These are phyloP conservation scores for Coemansia sp. DNA, from an alignment of 192 early-diverging fungal species.

Conservation along the genomic window DNA sequence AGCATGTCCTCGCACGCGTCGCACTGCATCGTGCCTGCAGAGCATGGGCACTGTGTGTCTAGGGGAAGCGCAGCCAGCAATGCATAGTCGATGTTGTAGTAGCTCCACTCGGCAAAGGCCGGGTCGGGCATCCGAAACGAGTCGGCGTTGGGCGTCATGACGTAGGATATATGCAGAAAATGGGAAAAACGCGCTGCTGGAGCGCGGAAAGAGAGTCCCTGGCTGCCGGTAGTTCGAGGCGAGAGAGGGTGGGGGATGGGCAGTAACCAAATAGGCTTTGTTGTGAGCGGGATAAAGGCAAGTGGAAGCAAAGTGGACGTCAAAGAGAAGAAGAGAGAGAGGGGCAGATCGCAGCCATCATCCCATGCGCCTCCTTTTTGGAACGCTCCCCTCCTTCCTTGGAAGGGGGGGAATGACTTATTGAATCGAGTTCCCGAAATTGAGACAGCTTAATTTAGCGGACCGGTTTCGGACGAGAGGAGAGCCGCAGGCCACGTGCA, in stretches of 20 bases:
- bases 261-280: not conserved
- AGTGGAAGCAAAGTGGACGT: not conserved
- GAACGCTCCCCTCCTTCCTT: not conserved
- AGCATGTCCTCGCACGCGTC: constrained; percentile 19
- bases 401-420: not conserved
- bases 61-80: constrained; percentile 17
- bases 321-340: not conserved
- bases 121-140: constrained; percentile 28
- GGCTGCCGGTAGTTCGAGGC: too few species aligned
- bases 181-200: not conserved
- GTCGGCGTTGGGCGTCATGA: constrained; percentile 3
- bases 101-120: constrained; percentile 45
- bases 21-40: constrained; percentile 2
- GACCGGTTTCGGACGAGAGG: not conserved
- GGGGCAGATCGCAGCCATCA: constrained; percentile 3
- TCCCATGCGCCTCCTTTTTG: constrained; percentile 14
- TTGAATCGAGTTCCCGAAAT: not conserved
- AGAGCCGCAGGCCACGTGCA: not conserved
- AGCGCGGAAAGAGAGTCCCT: not conserved
- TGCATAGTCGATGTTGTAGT: constrained; percentile 39
- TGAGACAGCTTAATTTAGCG: not conserved
- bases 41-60: constrained; percentile 8
- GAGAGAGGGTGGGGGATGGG: not conserved
- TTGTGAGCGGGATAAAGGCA: not conserved
- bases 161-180: not conserved